These are phyloP conservation scores for Fusarium paranaense DNA, from an alignment of 2,329 filamentous ascomycete genomes.

Conservation along the genomic window DNA sequence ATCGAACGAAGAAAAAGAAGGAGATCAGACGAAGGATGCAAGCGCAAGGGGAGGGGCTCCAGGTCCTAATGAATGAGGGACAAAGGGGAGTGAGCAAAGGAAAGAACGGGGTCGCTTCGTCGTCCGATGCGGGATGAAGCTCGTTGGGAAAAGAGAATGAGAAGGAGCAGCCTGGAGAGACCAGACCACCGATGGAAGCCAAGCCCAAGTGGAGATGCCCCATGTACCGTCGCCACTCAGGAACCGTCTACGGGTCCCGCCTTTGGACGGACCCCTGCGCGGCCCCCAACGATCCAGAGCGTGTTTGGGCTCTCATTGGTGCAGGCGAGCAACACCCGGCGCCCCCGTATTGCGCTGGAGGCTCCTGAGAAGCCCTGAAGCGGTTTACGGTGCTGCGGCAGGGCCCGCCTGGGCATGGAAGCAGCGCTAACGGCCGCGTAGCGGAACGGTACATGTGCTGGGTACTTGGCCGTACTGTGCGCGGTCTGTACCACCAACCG, in stretches of 20 bases:
- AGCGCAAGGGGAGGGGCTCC: conserved; percentile 17
- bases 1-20: conserved; percentile 28
- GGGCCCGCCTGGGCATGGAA: conserved; percentile 38
- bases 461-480: not conserved
- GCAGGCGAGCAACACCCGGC: conserved; percentile 3
- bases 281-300: conserved; percentile 18
- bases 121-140: conserved; percentile 32
- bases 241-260: conserved; percentile 21
- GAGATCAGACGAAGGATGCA: conserved; percentile 22
- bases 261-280: conserved; percentile 1
- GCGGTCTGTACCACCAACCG: not conserved
- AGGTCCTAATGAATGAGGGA: conserved; percentile 21
- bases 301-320: conserved; percentile 18
- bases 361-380: conserved; percentile 14
- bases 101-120: conserved; percentile 17
- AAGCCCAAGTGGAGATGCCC: conserved; percentile 30
- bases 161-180: conserved; percentile 6
- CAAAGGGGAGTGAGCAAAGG: conserved; percentile 15
- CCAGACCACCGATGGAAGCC: not conserved
- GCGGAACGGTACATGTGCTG: not conserved
- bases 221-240: conserved; percentile 38
- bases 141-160: conserved; percentile 26
- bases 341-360: conserved; percentile 19
- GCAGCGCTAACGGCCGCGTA: conserved; percentile 8
- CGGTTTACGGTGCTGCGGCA: conserved; percentile 36